Evolutionary conservation across 2,329 filamentous ascomycete genomes (phyloP).

Genomic region (Aspergillus carbonarius): DNA sequence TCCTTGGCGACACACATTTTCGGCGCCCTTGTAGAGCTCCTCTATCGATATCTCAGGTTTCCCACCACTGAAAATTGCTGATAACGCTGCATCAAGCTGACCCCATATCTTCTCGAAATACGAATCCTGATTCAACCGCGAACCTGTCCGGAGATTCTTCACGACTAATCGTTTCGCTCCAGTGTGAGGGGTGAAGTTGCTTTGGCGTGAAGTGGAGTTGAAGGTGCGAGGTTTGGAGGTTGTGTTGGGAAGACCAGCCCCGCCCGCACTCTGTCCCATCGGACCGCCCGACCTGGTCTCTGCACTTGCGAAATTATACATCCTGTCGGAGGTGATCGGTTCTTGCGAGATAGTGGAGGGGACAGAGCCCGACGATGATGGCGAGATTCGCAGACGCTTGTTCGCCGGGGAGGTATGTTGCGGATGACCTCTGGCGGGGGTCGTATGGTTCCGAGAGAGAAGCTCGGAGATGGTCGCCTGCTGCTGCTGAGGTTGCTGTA

Average conservation of each 20-base stretch:
- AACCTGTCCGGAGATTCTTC: conserved; percentile 75
- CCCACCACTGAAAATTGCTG: conserved; percentile 67
- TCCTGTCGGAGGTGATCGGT: conserved; percentile 43
- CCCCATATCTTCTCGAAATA: conserved; percentile 77
- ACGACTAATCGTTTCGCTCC: conserved; percentile 87
- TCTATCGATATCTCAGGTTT: conserved; percentile 74
- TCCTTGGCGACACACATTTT: conserved; percentile 83
- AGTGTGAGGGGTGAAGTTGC: conserved; percentile 67
- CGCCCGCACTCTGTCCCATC: conserved; percentile 47
- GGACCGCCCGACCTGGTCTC: conserved; percentile 37
- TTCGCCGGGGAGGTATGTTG: conserved; percentile 32
- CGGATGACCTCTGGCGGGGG: conserved; percentile 20
- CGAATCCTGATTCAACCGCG: conserved; percentile 65
- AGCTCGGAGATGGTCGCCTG: conserved; percentile 49
- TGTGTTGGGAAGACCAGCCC: conserved; percentile 30
- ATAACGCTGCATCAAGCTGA: conserved; percentile 71
- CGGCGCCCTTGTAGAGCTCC: conserved; percentile 83
- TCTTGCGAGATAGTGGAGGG: conserved; percentile 14
- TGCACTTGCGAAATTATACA: conserved; percentile 54
- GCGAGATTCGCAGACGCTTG: conserved; percentile 44
- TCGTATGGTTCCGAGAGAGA: conserved; percentile 36
- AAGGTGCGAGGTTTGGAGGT: conserved; percentile 24
- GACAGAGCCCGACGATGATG: conserved; percentile 21
- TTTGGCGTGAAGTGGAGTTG: conserved; percentile 36
- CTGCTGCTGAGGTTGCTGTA: conserved; percentile 30